Evolutionary conservation across 306 rosid genomes (phyloP).

Genomic region (Phaseolus lunatus): DNA sequence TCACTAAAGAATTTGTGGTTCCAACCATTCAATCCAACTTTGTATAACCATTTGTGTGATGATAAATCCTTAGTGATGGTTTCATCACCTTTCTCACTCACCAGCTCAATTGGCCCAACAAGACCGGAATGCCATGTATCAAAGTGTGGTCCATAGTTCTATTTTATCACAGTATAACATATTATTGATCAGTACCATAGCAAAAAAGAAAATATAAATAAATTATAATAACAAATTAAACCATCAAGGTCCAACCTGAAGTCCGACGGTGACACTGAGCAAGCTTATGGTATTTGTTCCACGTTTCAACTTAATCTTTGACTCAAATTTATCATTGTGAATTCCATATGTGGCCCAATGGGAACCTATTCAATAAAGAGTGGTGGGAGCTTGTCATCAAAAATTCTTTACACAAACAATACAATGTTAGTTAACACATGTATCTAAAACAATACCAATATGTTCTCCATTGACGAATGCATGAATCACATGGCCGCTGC

Average conservation of each 20-base stretch:
- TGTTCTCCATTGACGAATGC: slow-evolving; percentile 59
- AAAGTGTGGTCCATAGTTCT: slow-evolving; percentile 42
- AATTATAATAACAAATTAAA: not conserved
- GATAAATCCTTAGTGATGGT: slow-evolving; percentile 55
- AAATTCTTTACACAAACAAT: not conserved
- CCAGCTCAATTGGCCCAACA: slow-evolving; percentile 50
- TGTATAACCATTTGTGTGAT: slow-evolving; percentile 55
- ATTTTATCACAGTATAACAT: not conserved
- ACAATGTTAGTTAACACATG: not conserved
- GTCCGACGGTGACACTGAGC: slow-evolving; percentile 62
- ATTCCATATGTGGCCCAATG: slow-evolving; percentile 55
- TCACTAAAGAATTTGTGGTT: slow-evolving; percentile 28
- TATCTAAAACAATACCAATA: slow-evolving; percentile 45
- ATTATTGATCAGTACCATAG: not conserved
- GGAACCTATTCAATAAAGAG: slow-evolving; percentile 44
- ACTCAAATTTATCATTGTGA: not conserved
- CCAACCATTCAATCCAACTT: slow-evolving; percentile 58
- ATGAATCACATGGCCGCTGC: slow-evolving; percentile 59
- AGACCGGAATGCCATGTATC: slow-evolving; percentile 54
- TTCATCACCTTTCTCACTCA: slow-evolving; percentile 52
- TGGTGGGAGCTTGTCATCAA: not conserved
- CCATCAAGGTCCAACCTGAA: slow-evolving; percentile 33
- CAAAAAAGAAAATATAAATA: not conserved
- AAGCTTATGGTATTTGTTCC: not conserved
- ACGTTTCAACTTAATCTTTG: not conserved